Conservation (phyloP, 2,329 filamentous ascomycete genomes). For the Boeremia lycopersici region DNA sequence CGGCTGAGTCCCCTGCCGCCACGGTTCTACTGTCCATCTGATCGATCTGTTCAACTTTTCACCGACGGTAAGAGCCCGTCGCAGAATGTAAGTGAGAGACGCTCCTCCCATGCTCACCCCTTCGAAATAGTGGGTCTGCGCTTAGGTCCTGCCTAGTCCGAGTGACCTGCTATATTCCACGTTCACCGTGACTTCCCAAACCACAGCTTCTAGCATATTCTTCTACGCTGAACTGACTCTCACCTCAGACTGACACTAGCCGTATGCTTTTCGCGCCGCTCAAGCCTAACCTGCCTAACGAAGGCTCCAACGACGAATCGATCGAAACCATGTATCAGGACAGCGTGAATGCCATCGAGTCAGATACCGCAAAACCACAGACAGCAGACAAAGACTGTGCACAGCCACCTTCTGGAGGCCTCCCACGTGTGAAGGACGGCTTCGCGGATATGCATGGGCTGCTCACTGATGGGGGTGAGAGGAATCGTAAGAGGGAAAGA, state of each 20-base stretch:
- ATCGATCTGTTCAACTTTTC: conserved; percentile 24
- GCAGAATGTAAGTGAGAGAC: conserved; percentile 38
- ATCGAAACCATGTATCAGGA: conserved; percentile 38
- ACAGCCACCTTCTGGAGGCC: not conserved
- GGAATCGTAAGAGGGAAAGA: too few species aligned
- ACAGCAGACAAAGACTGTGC: conserved; percentile 4
- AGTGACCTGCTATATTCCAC: not conserved
- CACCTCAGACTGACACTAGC: conserved; percentile 29
- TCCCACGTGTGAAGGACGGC: too few species aligned
- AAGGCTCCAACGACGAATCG: conserved; percentile 23
- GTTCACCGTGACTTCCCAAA: conserved; percentile 12
- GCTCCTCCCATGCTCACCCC: conserved; percentile 18
- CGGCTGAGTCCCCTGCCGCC: conserved; percentile 25
- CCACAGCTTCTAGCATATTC: not conserved
- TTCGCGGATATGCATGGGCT: too few species aligned
- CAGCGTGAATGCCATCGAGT: conserved; percentile 27
- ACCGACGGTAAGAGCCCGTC: conserved; percentile 33
- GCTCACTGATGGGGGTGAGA: too few species aligned
- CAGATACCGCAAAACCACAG: conserved; percentile 18
- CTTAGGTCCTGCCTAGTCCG: conserved; percentile 3
- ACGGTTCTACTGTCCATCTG: conserved; percentile 41
- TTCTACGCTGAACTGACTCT: conserved; percentile 14
- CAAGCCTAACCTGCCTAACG: conserved; percentile 7
- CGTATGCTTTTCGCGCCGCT: conserved; percentile 32
- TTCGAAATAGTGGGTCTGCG: conserved; percentile 5